These are phyloP conservation scores for Cucurbita maxima DNA, from an alignment of 306 rosid genomes.

Conservation along the genomic window DNA sequence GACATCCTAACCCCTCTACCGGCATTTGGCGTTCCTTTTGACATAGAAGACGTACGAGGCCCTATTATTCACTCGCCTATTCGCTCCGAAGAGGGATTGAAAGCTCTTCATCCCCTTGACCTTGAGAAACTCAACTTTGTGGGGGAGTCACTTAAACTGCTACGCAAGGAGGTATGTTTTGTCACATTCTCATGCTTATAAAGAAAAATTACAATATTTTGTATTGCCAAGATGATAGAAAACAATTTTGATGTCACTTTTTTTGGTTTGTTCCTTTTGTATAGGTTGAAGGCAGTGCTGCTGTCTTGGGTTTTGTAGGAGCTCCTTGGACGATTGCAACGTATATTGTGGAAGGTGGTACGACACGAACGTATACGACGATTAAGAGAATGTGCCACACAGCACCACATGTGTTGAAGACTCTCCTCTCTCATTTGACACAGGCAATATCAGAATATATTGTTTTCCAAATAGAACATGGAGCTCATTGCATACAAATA, in stretches of 20 bases:
- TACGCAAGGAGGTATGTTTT: conserved; percentile 52
- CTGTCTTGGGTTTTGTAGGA: conserved; percentile 96
- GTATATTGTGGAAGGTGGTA: conserved; percentile 93
- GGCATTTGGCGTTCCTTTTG: conserved; percentile 80
- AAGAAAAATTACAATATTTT: background rate
- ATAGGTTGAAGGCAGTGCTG: conserved; percentile 73
- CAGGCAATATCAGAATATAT: conserved; percentile 75
- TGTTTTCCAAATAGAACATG: conserved; percentile 75
- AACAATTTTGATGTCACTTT: background rate
- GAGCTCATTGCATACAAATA: conserved; percentile 94
- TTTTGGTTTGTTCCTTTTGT: conserved; percentile 4
- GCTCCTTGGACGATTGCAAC: conserved; percentile 99
- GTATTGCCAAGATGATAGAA: background rate
- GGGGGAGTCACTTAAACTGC: conserved; percentile 65
- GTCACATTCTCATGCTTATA: background rate
- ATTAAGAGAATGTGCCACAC: conserved; percentile 97
- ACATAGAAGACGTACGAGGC: conserved; percentile 85
- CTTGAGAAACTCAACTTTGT: conserved; percentile 66
- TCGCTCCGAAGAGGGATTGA: conserved; percentile 62
- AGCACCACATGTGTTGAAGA: conserved; percentile 64
- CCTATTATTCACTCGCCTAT: conserved; percentile 89
- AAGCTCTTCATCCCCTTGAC: conserved; percentile 69
- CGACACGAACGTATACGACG: conserved; percentile 68
- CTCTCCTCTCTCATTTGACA: conserved; percentile 78
- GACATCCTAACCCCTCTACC: conserved; percentile 97